These are phyloP conservation scores for Nelumbo lutea DNA, from an alignment of 164 flowering plant genomes.

Conservation along the genomic window DNA sequence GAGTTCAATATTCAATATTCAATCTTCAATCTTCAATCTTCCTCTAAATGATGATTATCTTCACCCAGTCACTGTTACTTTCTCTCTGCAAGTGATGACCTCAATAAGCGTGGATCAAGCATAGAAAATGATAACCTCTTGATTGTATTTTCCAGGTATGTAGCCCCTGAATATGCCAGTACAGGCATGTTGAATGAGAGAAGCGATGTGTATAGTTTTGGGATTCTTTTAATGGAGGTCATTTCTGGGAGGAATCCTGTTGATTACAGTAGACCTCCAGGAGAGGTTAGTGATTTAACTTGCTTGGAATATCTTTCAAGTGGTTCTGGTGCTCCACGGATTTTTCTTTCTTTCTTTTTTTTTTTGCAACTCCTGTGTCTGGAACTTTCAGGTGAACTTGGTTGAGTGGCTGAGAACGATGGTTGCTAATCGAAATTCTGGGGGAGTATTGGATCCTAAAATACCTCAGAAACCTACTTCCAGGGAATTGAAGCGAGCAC, in stretches of 20 bases:
- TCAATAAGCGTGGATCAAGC: conserved; percentile 1
- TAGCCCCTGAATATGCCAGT: conserved; percentile 90
- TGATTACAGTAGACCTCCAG: conserved; percentile 76
- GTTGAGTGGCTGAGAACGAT: conserved; percentile 83
- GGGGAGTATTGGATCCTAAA: conserved; percentile 74
- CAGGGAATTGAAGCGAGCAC: conserved; percentile 68
- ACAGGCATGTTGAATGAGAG: conserved; percentile 89
- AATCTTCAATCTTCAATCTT: background rate
- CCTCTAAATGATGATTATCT: background rate
- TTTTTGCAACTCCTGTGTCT: background rate
- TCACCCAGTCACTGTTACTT: background rate
- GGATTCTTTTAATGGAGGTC: conserved; percentile 84
- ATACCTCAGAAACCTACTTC: conserved; percentile 66
- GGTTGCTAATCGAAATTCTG: conserved; percentile 65
- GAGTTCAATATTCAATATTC: conserved; percentile 5
- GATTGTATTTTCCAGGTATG: conserved; percentile 51
- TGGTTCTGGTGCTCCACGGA: background rate
- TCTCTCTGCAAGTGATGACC: background rate
- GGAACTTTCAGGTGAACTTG: conserved; percentile 59
- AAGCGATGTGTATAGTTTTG: conserved; percentile 87
- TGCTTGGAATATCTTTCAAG: conserved; percentile 1
- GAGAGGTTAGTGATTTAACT: conserved; percentile 51
- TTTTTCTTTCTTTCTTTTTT: background rate
- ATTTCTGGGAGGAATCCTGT: conserved; percentile 87
- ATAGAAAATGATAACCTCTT: background rate